Evolutionary conservation across 345 rosid species (phyloP).

Genomic region (Camelina sativa): DNA sequence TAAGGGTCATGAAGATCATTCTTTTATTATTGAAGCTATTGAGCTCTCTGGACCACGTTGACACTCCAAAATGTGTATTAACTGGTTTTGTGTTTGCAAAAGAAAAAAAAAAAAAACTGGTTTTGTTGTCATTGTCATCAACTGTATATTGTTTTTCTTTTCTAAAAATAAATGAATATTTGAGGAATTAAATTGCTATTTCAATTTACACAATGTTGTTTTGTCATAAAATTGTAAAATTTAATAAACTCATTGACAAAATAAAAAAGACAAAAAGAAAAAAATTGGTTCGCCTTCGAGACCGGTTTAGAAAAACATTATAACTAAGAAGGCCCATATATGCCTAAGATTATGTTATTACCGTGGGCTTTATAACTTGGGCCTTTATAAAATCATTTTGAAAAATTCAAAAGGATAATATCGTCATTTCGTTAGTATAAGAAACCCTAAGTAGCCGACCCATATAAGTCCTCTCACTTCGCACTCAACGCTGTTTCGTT

Average conservation of each 20-base stretch:
- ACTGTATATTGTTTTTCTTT: neutral
- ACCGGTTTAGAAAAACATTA: too few species aligned
- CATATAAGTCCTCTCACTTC: slow-evolving; percentile 11
- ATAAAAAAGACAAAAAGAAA: too few species aligned
- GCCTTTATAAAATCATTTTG: slow-evolving; percentile 7
- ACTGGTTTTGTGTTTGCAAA: slow-evolving; percentile 1
- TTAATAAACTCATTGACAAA: too few species aligned
- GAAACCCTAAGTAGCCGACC: slow-evolving; percentile 24
- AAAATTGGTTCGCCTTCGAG: too few species aligned
- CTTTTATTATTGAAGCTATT: slow-evolving; percentile 90
- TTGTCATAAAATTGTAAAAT: too few species aligned
- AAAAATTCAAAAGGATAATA: neutral
- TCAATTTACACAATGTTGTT: too few species aligned
- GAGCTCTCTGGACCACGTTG: slow-evolving; percentile 97
- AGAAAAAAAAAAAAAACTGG: too few species aligned
- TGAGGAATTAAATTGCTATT: neutral
- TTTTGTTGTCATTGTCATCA: neutral
- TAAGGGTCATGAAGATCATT: slow-evolving; percentile 66
- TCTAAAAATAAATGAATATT: neutral
- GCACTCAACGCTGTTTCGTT: slow-evolving; percentile 22
- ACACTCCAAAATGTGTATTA: neutral
- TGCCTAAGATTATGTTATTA: too few species aligned
- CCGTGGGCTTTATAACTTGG: neutral
- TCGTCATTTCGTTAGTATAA: neutral
- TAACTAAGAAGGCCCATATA: too few species aligned